Evolutionary conservation across 2,329 filamentous ascomycete species (phyloP).

Genomic region (Hypoxylon sp.): DNA sequence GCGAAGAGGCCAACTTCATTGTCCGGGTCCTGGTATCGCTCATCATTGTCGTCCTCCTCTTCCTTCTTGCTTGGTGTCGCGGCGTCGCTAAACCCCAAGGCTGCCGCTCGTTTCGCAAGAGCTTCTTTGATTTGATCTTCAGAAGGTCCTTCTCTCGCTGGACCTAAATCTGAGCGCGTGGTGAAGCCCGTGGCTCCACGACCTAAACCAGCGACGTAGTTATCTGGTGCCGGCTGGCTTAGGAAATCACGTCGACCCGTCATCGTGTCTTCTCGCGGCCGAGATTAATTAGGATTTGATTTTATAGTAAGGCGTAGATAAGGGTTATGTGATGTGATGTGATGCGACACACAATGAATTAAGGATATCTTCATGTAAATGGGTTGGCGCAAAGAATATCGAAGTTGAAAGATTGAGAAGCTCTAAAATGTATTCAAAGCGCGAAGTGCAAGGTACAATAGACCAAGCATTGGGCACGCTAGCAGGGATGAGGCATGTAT

Average conservation of each 20-base stretch:
- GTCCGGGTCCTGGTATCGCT: conserved; percentile 92
- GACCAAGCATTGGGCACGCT: conserved; percentile 7
- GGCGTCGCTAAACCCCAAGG: conserved; percentile 74
- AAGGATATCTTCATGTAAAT: background rate
- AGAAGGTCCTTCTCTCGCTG: conserved; percentile 91
- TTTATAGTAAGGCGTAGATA: background rate
- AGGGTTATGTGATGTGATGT: background rate
- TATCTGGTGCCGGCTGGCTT: conserved; percentile 83
- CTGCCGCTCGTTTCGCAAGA: conserved; percentile 89
- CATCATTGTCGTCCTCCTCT: conserved; percentile 78
- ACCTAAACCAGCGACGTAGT: conserved; percentile 94
- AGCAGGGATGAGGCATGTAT: conserved; percentile 8
- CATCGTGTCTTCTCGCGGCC: conserved; percentile 51
- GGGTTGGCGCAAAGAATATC: background rate
- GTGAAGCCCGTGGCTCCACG: conserved; percentile 98
- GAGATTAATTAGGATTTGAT: background rate
- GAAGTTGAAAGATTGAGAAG: conserved; percentile 14
- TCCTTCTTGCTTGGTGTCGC: conserved; percentile 66
- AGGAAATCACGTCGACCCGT: conserved; percentile 81
- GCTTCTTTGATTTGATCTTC: conserved; percentile 99
- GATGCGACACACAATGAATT: background rate
- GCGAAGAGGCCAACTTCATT: conserved; percentile 97
- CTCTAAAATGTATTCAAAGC: conserved; percentile 1
- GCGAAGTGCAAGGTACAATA: conserved; percentile 1
- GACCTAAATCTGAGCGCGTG: conserved; percentile 94